phyloP scores from a whole-genome alignment of 192 early-diverging fungal genomes.

The Obelidium mucronatum region DNA sequence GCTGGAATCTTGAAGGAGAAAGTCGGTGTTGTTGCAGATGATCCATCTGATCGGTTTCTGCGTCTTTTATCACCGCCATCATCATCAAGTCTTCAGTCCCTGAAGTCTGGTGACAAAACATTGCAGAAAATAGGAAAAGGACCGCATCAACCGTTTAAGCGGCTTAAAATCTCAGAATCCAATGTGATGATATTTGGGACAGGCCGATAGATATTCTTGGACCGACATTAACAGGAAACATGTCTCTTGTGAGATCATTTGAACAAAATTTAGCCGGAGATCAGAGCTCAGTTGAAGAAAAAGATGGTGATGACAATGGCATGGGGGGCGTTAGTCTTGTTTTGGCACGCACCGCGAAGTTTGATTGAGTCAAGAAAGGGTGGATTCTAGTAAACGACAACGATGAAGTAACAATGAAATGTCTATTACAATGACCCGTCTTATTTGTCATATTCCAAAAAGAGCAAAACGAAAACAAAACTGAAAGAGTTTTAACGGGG shows the following conservation, averaged over 20 bases:
- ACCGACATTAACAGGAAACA: constrained; percentile 60
- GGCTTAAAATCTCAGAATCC: constrained; percentile 1
- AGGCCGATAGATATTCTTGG: constrained; percentile 31
- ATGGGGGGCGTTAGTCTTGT: constrained; percentile 38
- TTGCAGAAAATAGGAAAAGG: not conserved
- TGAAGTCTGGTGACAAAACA: too few species aligned
- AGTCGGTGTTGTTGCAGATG: constrained; percentile 38
- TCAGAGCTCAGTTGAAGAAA: not conserved
- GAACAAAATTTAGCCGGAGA: constrained; percentile 8
- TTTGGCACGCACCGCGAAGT: constrained; percentile 42
- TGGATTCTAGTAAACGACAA: too few species aligned
- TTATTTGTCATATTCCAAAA: too few species aligned
- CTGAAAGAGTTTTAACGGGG: too few species aligned
- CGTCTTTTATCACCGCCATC: not conserved
- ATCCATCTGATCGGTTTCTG: constrained; percentile 40
- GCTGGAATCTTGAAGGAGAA: not conserved
- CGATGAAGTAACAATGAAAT: too few species aligned
- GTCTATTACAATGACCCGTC: too few species aligned
- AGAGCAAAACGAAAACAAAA: too few species aligned
- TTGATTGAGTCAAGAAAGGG: constrained; percentile 36
- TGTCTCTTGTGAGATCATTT: constrained; percentile 42
- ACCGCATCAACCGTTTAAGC: not conserved
- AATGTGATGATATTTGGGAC: constrained; percentile 53
- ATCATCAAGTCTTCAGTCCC: too few species aligned
- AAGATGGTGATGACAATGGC: constrained; percentile 9